Evolutionary conservation across 139 green algal species (phyloP).

Genomic region (Asterochloris erici): DNA sequence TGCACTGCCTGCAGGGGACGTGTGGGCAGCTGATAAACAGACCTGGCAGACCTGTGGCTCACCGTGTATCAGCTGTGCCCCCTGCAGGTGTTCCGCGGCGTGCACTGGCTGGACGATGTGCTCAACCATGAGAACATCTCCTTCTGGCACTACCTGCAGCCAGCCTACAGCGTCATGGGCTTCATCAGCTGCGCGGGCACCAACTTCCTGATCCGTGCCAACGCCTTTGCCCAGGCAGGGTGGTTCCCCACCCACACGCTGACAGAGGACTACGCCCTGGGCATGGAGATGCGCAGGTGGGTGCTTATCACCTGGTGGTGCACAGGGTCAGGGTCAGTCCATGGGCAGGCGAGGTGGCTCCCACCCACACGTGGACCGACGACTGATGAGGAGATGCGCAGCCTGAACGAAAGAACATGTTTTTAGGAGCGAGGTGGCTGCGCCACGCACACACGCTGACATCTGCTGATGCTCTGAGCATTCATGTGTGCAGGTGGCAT

Average conservation of each 20-base stretch:
- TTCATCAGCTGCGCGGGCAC: conserved; percentile 42
- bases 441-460: too few species aligned
- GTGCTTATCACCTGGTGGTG: conserved; percentile 14
- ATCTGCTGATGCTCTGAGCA: too few species aligned
- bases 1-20: too few species aligned
- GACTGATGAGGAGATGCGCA: too few species aligned
- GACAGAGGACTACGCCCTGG: conserved; percentile 69
- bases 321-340: not conserved
- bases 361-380: too few species aligned
- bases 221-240: conserved; percentile 37
- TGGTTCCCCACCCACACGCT: conserved; percentile 74
- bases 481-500: too few species aligned
- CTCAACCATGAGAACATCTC: conserved; percentile 84
- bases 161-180: conserved; percentile 35
- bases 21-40: too few species aligned
- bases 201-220: conserved; percentile 67
- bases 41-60: too few species aligned
- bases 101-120: conserved; percentile 46
- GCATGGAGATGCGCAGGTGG: conserved; percentile 58
- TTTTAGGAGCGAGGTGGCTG: not conserved
- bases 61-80: too few species aligned
- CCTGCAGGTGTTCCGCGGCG: conserved; percentile 17
- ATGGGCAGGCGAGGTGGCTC: too few species aligned
- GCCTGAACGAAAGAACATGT: too few species aligned
- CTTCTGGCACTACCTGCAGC: conserved; percentile 63